These are phyloP conservation scores for Corniculantispora saksenae DNA, from an alignment of 2,329 filamentous ascomycete genomes.

Conservation along the genomic window DNA sequence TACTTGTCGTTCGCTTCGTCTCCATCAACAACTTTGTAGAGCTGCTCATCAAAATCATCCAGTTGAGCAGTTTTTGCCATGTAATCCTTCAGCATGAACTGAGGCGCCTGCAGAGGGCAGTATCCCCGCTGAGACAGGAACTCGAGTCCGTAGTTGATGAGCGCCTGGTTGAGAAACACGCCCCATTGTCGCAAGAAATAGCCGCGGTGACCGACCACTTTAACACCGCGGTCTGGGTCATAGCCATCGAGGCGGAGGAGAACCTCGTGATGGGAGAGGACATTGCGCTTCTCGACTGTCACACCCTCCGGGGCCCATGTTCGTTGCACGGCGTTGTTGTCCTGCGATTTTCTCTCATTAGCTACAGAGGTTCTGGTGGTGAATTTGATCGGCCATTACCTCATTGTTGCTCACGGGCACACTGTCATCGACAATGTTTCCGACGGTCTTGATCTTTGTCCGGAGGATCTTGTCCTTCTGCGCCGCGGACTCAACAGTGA, in stretches of 20 bases:
- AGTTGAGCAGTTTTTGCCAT: conserved; percentile 99
- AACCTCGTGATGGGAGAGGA: conserved; percentile 93
- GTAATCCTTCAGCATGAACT: conserved; percentile 91
- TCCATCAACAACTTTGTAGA: conserved; percentile 93
- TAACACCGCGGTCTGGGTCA: conserved; percentile 88
- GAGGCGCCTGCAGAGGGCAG: conserved; percentile 80
- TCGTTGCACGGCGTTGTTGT: conserved; percentile 76
- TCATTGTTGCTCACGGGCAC: conserved; percentile 84
- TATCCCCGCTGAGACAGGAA: conserved; percentile 83
- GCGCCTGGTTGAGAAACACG: conserved; percentile 85
- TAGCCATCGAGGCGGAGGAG: conserved; percentile 85
- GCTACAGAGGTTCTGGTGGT: not conserved
- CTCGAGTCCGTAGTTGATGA: conserved; percentile 92
- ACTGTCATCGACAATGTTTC: conserved; percentile 72
- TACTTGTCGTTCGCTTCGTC: conserved; percentile 88
- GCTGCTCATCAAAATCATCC: conserved; percentile 94
- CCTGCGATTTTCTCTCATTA: conserved; percentile 41
- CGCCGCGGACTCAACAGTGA: conserved; percentile 69
- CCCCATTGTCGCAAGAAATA: conserved; percentile 92
- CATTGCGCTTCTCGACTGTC: conserved; percentile 70
- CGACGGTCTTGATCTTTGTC: conserved; percentile 79
- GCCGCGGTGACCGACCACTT: conserved; percentile 90
- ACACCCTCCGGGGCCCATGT: conserved; percentile 80
- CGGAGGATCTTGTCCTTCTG: conserved; percentile 75
- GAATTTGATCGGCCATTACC: conserved; percentile 40